Base-by-base conservation (phyloP, 2,329 filamentous ascomycete species). In the Penicillium sp. region DNA sequence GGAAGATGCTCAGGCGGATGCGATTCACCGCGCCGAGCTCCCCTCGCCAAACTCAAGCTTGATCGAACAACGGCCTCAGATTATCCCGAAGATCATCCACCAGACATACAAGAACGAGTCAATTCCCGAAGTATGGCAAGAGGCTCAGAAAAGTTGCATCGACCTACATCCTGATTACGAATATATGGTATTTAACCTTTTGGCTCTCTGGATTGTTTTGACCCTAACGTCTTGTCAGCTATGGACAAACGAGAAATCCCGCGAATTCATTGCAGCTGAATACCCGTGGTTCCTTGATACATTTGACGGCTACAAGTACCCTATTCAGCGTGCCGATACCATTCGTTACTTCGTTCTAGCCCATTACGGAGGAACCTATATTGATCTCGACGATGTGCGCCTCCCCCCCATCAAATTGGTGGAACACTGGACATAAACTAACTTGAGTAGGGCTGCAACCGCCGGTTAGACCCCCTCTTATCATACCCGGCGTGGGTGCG, bases 331-430 rank as follows among this genome's bases (percentile, higher is more conserved):
- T 64, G 90, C 91, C 60, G 91, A 94, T 72, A 83, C 90, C 5
- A 90, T 94, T 69, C 86, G 91, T 55, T 94, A 94, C 79, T 93
- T 94, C 73, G 83, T 93, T 21, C 83, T 95, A 35, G 84, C 88
- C 57, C 86, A 91, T 76, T 93, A 87, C 73, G 91, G 91, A 59
- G 91, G 91, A 46, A 88, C 92, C 60, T 94, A 94, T 76, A 88
- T 94, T 68, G 91, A 95, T 71, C 79, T 94, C 52, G 91, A 95
- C 75, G 88, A 88, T 75, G 85, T 86, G 75, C 49, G 84, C 73
- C 41, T 58, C 44, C 7, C n/a, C n/a, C 7, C 17, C 29, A 7
- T 23, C 17, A 13, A 19, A 5, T 41, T 15, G 1, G 2, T 46
- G 21, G 50, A 38, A 30, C 15, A 7, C 23, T 13, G 13, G 13